phyloP scores from a whole-genome alignment of 31 red algal genomes.

The Endocladia muricata region DNA sequence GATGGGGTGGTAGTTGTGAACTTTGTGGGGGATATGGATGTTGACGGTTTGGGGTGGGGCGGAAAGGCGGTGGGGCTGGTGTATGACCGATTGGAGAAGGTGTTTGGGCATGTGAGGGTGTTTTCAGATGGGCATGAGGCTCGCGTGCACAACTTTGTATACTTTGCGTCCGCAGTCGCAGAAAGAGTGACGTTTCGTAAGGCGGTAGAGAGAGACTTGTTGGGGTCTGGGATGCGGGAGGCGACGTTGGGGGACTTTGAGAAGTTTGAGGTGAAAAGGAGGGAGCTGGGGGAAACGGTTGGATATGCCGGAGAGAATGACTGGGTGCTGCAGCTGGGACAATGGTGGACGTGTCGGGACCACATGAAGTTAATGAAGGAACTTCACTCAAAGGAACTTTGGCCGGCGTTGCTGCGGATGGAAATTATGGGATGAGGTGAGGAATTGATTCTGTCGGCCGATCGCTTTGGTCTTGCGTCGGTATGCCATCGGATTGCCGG shows the following conservation, averaged over 20 bases:
- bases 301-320: neutral
- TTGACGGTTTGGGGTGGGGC: slow-evolving; percentile 1
- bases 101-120: slow-evolving; percentile 53
- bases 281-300: slow-evolving; percentile 6
- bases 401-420: slow-evolving; percentile 54
- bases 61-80: slow-evolving; percentile 33
- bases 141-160: slow-evolving; percentile 26
- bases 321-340: slow-evolving; percentile 32
- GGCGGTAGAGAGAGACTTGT: slow-evolving; percentile 7
- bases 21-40: slow-evolving; percentile 43
- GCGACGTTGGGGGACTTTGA: neutral
- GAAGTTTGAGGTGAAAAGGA: slow-evolving; percentile 18
- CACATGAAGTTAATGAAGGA: slow-evolving; percentile 44
- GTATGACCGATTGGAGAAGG: slow-evolving; percentile 26
- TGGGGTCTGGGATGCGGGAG: slow-evolving; percentile 35
- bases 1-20: slow-evolving; percentile 71
- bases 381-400: slow-evolving; percentile 43
- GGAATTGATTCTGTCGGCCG: too few relatives aligned
- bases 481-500: too few relatives aligned
- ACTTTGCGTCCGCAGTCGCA: slow-evolving; percentile 12
- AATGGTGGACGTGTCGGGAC: slow-evolving; percentile 14
- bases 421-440: too few relatives aligned
- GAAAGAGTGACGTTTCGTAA: slow-evolving; percentile 15
- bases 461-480: too few relatives aligned
- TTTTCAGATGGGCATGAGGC: slow-evolving; percentile 50